Percentiles rank a stretch among this genome's conserved stretches.
phyloP scores from a whole-genome alignment of 2,329 filamentous ascomycete species.

The Aspergillus intermedius region DNA sequence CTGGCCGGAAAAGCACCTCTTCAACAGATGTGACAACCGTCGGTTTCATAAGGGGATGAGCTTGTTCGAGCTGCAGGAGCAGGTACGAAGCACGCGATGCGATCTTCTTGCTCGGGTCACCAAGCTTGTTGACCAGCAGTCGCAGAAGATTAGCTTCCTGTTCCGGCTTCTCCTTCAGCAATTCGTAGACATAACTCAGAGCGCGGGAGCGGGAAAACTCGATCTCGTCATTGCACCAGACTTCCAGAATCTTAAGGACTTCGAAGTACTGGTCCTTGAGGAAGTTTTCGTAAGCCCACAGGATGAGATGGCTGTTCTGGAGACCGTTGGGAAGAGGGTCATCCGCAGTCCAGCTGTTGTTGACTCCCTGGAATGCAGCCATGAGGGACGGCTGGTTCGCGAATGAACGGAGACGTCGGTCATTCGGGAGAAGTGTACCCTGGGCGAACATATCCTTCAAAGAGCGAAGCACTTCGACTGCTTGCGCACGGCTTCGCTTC shows the following conservation, averaged over 20 bases:
- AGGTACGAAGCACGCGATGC: constrained; percentile 89
- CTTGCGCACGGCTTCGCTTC: constrained; percentile 89
- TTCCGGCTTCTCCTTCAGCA: constrained; percentile 92
- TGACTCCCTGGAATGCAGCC: constrained; percentile 59
- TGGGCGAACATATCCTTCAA: constrained; percentile 91
- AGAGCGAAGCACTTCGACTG: constrained; percentile 84
- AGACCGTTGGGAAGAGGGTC: constrained; percentile 67
- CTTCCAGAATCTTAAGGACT: constrained; percentile 81
- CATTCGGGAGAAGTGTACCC: constrained; percentile 73
- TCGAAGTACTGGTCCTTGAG: constrained; percentile 91
- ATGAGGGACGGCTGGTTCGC: constrained; percentile 70
- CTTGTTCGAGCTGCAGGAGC: constrained; percentile 80
- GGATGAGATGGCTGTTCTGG: constrained; percentile 69
- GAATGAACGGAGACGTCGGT: constrained; percentile 76
- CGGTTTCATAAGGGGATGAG: constrained; percentile 88
- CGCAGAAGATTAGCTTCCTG: constrained; percentile 92
- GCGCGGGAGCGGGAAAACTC: constrained; percentile 84
- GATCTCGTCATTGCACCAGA: constrained; percentile 91
- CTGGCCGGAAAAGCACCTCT: constrained; percentile 79
- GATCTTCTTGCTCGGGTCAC: constrained; percentile 92
- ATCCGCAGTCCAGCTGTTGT: constrained; percentile 59
- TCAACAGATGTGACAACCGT: constrained; percentile 81
- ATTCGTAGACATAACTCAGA: constrained; percentile 82
- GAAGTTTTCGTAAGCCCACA: constrained; percentile 93
- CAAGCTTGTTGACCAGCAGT: constrained; percentile 90